Percentiles rank a stretch among this genome's conserved stretches.
These are phyloP conservation scores for Lentinula edodes DNA, from an alignment of 768 basidiomycete species.

Conservation along the genomic window DNA sequence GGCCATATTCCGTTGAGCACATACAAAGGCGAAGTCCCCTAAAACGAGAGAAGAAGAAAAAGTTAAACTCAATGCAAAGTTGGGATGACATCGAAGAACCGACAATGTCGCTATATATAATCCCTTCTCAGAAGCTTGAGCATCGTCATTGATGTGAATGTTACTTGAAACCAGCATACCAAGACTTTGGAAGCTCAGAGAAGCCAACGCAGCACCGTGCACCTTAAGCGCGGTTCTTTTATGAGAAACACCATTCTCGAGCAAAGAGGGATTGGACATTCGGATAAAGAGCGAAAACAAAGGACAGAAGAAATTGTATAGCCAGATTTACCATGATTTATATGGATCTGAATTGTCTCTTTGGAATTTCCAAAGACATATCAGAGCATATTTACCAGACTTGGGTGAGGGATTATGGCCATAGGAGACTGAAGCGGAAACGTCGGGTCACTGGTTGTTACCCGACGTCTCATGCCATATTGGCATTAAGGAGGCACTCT, in stretches of 20 bases:
- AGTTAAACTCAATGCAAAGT: slow-evolving; percentile 15
- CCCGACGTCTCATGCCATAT: background rate
- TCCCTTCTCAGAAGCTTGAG: slow-evolving; percentile 24
- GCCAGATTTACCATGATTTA: background rate
- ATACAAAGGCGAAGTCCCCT: slow-evolving; percentile 57
- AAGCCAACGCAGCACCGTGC: slow-evolving; percentile 23
- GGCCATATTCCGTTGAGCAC: slow-evolving; percentile 64
- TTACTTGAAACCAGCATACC: slow-evolving; percentile 3
- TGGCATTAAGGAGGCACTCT: no score
- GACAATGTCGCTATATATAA: slow-evolving; percentile 41
- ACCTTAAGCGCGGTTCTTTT: slow-evolving; percentile 27
- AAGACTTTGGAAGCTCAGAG: slow-evolving; percentile 22
- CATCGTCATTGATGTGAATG: slow-evolving; percentile 5
- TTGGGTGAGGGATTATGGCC: slow-evolving; percentile 30
- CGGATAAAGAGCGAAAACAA: background rate
- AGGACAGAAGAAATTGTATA: background rate
- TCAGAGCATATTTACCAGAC: background rate
- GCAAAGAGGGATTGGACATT: slow-evolving; percentile 14
- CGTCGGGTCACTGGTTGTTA: background rate
- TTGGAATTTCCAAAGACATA: no score
- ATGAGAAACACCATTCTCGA: slow-evolving; percentile 22
- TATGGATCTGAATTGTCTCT: background rate
- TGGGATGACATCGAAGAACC: background rate
- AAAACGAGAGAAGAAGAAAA: slow-evolving; percentile 30
- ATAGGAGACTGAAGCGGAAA: slow-evolving; percentile 14